Percentiles rank a stretch among this genome's conserved stretches.
phyloP scores from a whole-genome alignment of 1,284 basidiomycete genomes.

The Heterobasidion parviporum region DNA sequence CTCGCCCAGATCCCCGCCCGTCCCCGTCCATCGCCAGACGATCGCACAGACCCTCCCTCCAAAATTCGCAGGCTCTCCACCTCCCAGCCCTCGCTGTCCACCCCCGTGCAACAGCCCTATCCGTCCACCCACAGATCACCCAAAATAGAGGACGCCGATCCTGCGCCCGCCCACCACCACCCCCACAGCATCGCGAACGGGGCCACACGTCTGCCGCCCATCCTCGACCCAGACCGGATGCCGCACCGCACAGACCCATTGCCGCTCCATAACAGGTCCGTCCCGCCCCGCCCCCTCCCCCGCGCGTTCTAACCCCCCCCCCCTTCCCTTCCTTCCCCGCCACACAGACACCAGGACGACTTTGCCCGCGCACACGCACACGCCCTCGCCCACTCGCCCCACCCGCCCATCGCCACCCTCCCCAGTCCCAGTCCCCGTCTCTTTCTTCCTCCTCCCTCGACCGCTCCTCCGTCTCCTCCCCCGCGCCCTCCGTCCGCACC shows the following conservation, averaged over 20 bases:
- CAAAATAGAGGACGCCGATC: too few species aligned
- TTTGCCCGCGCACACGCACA: constrained; percentile 24
- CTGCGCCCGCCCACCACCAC: too few species aligned
- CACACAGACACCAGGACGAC: constrained; percentile 31
- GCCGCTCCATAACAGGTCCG: constrained; percentile 32
- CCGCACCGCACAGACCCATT: constrained; percentile 37
- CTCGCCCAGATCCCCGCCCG: too few species aligned
- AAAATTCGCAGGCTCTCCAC: too few species aligned
- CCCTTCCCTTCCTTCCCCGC: constrained; percentile 4
- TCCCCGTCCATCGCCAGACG: too few species aligned
- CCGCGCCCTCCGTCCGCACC: constrained; percentile 23
- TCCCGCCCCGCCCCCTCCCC: constrained; percentile 11
- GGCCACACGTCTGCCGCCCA: constrained; percentile 1
- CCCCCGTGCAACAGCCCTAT: too few species aligned
- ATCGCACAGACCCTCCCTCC: too few species aligned
- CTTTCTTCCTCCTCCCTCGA: constrained; percentile 50
- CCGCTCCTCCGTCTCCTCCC: constrained; percentile 50
- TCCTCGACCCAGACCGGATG: constrained; percentile 23
- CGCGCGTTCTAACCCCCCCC: constrained; percentile 8
- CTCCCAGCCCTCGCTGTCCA: too few species aligned
- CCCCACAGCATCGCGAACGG: constrained; percentile 1
- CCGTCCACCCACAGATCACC: too few species aligned
- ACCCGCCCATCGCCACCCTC: constrained; percentile 47
- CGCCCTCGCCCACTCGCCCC: constrained; percentile 38
- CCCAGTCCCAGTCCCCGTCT: constrained; percentile 58